phyloP scores from a whole-genome alignment of 129 eudicot species.

The Flaveria ramosissima region DNA sequence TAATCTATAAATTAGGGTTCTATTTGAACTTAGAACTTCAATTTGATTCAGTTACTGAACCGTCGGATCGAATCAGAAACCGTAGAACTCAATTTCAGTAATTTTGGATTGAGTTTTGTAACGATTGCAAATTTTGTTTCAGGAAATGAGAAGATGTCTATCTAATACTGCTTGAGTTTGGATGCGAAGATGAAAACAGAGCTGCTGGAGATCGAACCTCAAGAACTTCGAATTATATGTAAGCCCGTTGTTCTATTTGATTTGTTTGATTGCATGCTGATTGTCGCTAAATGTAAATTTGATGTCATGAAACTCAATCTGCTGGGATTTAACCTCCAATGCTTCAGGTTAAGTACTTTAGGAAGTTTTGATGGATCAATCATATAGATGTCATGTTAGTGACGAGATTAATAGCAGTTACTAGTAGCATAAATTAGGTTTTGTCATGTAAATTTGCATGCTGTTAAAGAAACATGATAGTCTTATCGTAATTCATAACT shows the following conservation, averaged over 20 bases:
- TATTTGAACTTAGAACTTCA: background rate
- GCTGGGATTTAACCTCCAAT: background rate
- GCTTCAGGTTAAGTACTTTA: background rate
- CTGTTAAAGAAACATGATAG: background rate
- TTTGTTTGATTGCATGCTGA: slow-evolving; percentile 7
- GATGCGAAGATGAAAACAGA: slow-evolving; percentile 41
- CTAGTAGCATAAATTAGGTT: background rate
- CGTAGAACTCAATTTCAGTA: background rate
- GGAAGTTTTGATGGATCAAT: background rate
- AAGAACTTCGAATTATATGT: slow-evolving; percentile 53
- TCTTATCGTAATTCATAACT: slow-evolving; percentile 14
- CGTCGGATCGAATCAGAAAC: slow-evolving; percentile 6
- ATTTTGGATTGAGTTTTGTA: background rate
- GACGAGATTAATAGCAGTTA: background rate
- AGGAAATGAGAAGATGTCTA: background rate
- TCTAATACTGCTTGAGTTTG: slow-evolving; percentile 20
- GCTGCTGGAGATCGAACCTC: slow-evolving; percentile 58
- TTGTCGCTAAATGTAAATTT: background rate
- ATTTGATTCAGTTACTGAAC: background rate
- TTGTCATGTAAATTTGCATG: background rate
- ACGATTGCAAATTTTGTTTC: slow-evolving; percentile 3
- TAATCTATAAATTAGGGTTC: slow-evolving; percentile 17
- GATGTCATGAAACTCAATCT: background rate
- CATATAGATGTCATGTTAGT: background rate
- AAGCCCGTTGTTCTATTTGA: slow-evolving; percentile 22